phyloP scores from a whole-genome alignment of 192 early-diverging fungal genomes.

The Gaertneriomyces semiglobifer region DNA sequence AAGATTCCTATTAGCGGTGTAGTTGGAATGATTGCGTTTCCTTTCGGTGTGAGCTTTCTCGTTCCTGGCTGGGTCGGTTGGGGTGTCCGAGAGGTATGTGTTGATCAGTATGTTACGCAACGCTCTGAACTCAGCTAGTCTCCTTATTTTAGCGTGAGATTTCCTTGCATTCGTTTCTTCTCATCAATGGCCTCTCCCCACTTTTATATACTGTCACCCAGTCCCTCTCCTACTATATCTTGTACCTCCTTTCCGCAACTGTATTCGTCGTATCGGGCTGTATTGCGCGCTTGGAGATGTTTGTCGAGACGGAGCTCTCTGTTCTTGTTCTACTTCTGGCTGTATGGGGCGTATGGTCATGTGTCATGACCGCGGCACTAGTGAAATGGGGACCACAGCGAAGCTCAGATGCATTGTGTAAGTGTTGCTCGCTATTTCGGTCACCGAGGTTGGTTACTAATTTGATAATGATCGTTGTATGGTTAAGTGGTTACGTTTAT shows the following conservation, averaged over 20 bases:
- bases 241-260: slow-evolving; percentile 58
- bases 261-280: slow-evolving; percentile 64
- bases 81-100: slow-evolving; percentile 69
- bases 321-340: slow-evolving; percentile 61
- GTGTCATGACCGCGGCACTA: too few relatives aligned
- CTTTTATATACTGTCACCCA: slow-evolving; percentile 60
- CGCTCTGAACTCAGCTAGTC: neutral
- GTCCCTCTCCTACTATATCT: slow-evolving; percentile 57
- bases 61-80: slow-evolving; percentile 58
- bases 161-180: neutral
- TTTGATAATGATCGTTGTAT: too few relatives aligned
- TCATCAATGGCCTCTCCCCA: slow-evolving; percentile 63
- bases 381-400: slow-evolving; percentile 17
- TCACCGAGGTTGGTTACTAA: neutral
- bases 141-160: neutral
- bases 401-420: slow-evolving; percentile 28
- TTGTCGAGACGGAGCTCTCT: slow-evolving; percentile 48
- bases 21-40: slow-evolving; percentile 67
- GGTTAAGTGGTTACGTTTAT: slow-evolving; percentile 48
- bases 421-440: neutral
- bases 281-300: slow-evolving; percentile 59
- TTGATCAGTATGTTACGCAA: slow-evolving; percentile 36
- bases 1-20: slow-evolving; percentile 53
- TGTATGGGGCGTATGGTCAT: slow-evolving; percentile 52
- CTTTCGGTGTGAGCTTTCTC: slow-evolving; percentile 72